Base-by-base conservation (phyloP, 192 early-diverging fungal genomes). In the Entomortierella parvispora region DNA sequence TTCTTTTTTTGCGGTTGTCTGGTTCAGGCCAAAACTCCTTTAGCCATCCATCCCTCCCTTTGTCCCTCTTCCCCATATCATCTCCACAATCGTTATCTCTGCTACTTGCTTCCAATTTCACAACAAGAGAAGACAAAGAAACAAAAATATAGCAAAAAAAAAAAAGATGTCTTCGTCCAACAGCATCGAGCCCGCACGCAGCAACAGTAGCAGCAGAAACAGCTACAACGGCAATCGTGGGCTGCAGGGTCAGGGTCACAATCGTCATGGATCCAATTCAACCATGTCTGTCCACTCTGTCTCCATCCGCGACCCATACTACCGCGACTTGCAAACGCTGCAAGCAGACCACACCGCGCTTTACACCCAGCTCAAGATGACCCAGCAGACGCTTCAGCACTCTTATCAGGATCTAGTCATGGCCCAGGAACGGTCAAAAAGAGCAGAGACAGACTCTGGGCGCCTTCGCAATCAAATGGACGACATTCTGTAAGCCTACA, bases 321-420 rank as follows among this genome's bases (percentile, higher is more conserved):
- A 58, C 43, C 58, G 52, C 1, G 74, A 77, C 22, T 26, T 77
- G 3, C 45, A 59, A n/a, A 52, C 65, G 0, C 48, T 77, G 0
- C 42, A 59, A 63, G 17, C 74, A 1, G 74, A 77, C 22, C 43
- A 77, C 31, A 23, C 46, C 0, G 43, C 55, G 9, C 60, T 77
- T 1, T 55, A 51, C 14, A 34, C n/a, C 1, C 61, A 77, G 25
- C 49, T 77, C 18, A 77, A 77, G 37, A 40, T 58, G 47, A 50
- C 61, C 11, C 74, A 77, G 9, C 72, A 68, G 26, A 67, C 52
- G 0, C 50, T 76, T 7, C 65, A 67, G 18, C 46, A 40, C 8
- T 76, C 65, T 1, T 62, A 62, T 44, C 72, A 76, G 20, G 72
- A 76, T 14, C 37, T 68, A 33, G 25, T 47, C 34, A 51, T 68